phyloP scores from a whole-genome alignment of 768 basidiomycete species.

The Termitomyces sp. region DNA sequence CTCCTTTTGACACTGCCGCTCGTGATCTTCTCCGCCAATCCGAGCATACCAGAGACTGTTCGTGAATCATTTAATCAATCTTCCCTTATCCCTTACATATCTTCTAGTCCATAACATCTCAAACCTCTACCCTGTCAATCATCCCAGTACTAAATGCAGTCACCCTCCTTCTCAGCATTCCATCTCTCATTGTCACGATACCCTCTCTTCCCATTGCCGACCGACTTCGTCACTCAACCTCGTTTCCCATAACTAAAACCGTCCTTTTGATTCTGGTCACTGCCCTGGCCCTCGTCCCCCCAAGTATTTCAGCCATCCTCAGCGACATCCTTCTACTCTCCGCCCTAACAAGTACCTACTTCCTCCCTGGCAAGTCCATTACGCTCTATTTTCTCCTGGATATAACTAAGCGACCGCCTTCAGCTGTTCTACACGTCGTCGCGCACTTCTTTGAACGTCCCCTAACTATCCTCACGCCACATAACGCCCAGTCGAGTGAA shows the following conservation, averaged over 20 bases:
- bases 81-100: background rate
- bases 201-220: conserved; percentile 48
- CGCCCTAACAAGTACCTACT: conserved; percentile 52
- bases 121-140: conserved; percentile 22
- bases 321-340: conserved; percentile 45
- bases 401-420: background rate
- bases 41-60: conserved; percentile 33
- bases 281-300: conserved; percentile 40
- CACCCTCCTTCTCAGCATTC: conserved; percentile 54
- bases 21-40: conserved; percentile 44
- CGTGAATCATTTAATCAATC: conserved; percentile 8
- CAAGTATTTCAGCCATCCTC: conserved; percentile 29
- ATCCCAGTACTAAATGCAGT: conserved; percentile 40
- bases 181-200: conserved; percentile 50
- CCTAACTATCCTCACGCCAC: conserved; percentile 73
- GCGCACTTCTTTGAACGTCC: conserved; percentile 84
- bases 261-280: conserved; percentile 36
- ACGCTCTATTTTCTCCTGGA: background rate
- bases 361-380: conserved; percentile 48
- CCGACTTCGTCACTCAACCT: conserved; percentile 31
- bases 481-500: conserved; percentile 11
- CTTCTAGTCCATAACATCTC: conserved; percentile 6
- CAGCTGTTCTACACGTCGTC: conserved; percentile 72
- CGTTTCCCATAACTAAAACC: conserved; percentile 41
- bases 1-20: conserved; percentile 51